Evolutionary conservation across 2,329 filamentous ascomycete genomes (phyloP).

Genomic region (Drechslera avenae): DNA sequence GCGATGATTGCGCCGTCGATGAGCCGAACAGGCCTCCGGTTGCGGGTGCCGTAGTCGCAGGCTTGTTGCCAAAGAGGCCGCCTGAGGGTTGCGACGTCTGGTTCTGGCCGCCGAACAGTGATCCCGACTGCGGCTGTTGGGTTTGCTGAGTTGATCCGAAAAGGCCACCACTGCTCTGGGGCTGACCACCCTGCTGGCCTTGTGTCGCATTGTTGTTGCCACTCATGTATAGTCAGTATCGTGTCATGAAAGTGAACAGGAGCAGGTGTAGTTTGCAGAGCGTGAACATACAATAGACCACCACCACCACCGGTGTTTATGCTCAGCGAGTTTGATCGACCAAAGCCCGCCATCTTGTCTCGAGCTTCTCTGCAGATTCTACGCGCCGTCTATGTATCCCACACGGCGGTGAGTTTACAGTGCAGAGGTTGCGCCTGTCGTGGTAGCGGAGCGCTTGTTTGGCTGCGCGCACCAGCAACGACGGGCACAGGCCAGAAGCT

Average conservation of each 20-base stretch:
- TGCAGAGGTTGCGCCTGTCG: constrained; percentile 3
- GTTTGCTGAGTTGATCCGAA: constrained; percentile 29
- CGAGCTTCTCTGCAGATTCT: background rate
- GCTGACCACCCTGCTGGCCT: constrained; percentile 36
- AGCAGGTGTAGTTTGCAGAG: background rate
- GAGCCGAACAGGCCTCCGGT: constrained; percentile 45
- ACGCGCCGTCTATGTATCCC: background rate
- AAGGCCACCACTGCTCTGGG: constrained; percentile 34
- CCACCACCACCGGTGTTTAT: constrained; percentile 57
- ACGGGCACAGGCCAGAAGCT: constrained; percentile 22
- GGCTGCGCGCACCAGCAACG: constrained; percentile 9
- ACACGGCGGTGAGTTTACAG: background rate
- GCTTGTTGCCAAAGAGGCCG: constrained; percentile 48
- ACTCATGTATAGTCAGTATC: constrained; percentile 32
- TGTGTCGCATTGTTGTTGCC: constrained; percentile 40
- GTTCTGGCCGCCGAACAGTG: constrained; percentile 31
- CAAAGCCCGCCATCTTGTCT: constrained; percentile 50
- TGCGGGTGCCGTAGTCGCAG: constrained; percentile 30
- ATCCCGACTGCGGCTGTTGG: constrained; percentile 35
- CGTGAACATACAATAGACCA: constrained; percentile 53
- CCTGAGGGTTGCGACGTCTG: constrained; percentile 30
- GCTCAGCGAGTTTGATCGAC: constrained; percentile 57
- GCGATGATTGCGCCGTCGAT: constrained; percentile 34
- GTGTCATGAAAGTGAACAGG: background rate
- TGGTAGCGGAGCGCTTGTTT: constrained; percentile 7